Evolutionary conservation across 331 rosid genomes (phyloP), one percentile per base, ranked within the genome.

Genomic region (Pyracantha coccinea): DNA sequence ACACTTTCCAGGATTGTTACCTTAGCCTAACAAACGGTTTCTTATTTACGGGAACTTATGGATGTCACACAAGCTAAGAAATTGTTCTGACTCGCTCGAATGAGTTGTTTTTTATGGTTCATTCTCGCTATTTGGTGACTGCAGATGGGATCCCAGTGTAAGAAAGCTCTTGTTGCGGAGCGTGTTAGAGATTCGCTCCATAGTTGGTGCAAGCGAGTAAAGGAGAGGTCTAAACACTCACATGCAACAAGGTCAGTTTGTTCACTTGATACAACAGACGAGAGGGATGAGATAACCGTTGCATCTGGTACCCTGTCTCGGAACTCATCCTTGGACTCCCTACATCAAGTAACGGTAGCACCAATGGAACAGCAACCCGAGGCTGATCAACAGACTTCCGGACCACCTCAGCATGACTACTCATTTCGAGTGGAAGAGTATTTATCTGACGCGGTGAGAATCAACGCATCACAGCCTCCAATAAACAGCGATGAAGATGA

Each of bases 131-230:
- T 4, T 29, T 55, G 24, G 52, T 61, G 80, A 55, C 64, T 59
- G 52, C 89, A 94, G 97, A 94, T 94, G 99, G 97, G 99, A 81
- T 94, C 96, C 3, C 83, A 74, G 75, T 87, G 86, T 33, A 89
- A 89, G 87, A 94, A 94, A 87, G 90, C 99, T 1, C 54, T 94
- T 54, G 97, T 94, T 47, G 23, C 97, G 0, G 99, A 92, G 77
- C 90, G 97, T 64, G 99, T 94, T 0, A 79, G 99, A 74, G 97
- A 94, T 19, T 92, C 96, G 5, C 88, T 94, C 78, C 97, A 94
- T 69, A 92, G 97, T 74, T 92, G 99, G 99, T 92, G 99, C 79
- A 94, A 94, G 81, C 90, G 99, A 79, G 99, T 89, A 6, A 94
- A 90, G 84, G 93, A 86, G 61, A 94, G 83, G 79, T 87, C 97